Percentiles rank a stretch among this genome's conserved stretches.
phyloP scores from a whole-genome alignment of 2,329 filamentous ascomycete genomes.

The Botrytis paeoniae region DNA sequence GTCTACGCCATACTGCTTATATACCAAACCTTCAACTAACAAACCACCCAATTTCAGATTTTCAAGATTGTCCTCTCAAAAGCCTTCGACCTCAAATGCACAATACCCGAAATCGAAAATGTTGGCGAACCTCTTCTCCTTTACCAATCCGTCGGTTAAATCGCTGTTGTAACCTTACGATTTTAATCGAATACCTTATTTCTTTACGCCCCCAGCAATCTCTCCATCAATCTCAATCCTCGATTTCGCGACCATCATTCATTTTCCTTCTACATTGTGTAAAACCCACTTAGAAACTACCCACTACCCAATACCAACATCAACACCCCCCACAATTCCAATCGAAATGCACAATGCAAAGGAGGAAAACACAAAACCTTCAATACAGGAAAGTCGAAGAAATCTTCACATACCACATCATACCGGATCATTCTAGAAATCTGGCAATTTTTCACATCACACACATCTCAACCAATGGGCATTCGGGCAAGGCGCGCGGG shows the following conservation, averaged over 20 bases:
- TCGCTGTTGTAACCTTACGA: not conserved
- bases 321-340: not conserved
- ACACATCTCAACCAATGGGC: constrained; percentile 10
- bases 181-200: not conserved
- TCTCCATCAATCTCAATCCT: not conserved
- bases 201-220: not conserved
- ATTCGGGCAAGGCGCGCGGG: constrained; percentile 8
- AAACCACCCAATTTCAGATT: constrained; percentile 60
- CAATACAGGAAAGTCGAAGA: not conserved
- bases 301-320: not conserved
- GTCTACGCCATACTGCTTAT: not conserved
- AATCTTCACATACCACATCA: constrained; percentile 1
- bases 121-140: constrained; percentile 92
- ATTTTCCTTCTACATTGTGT: constrained; percentile 7
- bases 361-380: not conserved
- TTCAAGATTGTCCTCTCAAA: constrained; percentile 99
- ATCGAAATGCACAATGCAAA: not conserved
- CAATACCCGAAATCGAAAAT: constrained; percentile 98
- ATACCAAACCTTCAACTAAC: constrained; percentile 11
- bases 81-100: constrained; percentile 97
- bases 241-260: not conserved
- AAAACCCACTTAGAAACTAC: not conserved
- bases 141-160: constrained; percentile 61
- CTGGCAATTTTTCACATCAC: constrained; percentile 2
- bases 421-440: not conserved